Evolutionary conservation across 768 basidiomycete genomes (phyloP).

Genomic region (Termitomyces sp.): DNA sequence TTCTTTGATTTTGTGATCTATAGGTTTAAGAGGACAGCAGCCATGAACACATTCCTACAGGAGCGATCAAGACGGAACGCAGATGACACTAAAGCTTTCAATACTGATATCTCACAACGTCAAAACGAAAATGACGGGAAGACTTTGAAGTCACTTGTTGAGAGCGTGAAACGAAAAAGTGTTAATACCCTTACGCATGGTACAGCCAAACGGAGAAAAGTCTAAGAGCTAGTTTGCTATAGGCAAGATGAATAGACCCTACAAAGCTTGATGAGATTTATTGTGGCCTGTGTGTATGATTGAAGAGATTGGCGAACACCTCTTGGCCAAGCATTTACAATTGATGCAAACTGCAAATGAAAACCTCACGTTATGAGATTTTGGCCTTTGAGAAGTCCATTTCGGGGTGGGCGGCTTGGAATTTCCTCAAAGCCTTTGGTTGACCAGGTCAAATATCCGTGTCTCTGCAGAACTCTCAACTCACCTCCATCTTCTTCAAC

Average conservation of each 20-base stretch:
- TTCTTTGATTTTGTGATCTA: conserved; percentile 8
- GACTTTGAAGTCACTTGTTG: conserved; percentile 68
- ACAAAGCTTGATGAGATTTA: background rate
- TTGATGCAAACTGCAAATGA: background rate
- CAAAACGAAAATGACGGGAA: conserved; percentile 16
- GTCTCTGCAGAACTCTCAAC: background rate
- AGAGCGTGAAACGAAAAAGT: conserved; percentile 85
- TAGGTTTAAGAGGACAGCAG: conserved; percentile 92
- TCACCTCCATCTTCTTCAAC: conserved; percentile 87
- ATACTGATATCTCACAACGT: conserved; percentile 14
- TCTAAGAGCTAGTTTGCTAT: conserved; percentile 21
- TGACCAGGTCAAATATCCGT: conserved; percentile 4
- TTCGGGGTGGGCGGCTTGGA: conserved; percentile 89
- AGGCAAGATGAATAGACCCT: background rate
- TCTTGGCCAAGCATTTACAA: background rate
- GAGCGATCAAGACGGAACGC: conserved; percentile 73
- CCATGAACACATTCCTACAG: conserved; percentile 82
- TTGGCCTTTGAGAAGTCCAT: conserved; percentile 93
- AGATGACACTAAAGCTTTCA: conserved; percentile 24
- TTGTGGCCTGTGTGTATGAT: background rate
- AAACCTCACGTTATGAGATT: conserved; percentile 43
- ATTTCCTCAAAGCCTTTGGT: conserved; percentile 76
- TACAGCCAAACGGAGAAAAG: conserved; percentile 41
- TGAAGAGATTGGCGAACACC: background rate
- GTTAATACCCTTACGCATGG: conserved; percentile 24